These are phyloP conservation scores for Termitomyces heimii DNA, from an alignment of 768 basidiomycete genomes.

Conservation along the genomic window DNA sequence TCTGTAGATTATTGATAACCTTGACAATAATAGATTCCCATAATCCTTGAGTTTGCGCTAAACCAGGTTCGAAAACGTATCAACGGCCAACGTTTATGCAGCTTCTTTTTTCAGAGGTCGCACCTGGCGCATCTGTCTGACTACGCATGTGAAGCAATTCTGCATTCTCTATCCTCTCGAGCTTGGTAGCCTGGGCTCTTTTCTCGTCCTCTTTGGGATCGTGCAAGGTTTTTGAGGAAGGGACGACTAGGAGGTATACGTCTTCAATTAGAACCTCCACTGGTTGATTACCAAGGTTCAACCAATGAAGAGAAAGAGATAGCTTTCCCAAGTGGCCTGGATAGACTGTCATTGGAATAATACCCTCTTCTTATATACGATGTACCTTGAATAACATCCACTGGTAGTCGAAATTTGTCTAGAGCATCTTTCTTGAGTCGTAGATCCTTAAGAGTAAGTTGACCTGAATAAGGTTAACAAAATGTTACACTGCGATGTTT, in stretches of 20 bases:
- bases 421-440: conserved; percentile 89
- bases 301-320: conserved; percentile 83
- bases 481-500: background rate
- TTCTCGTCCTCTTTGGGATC: conserved; percentile 83
- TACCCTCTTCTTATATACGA: background rate
- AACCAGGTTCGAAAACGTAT: conserved; percentile 30
- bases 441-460: conserved; percentile 72
- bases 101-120: conserved; percentile 2
- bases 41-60: conserved; percentile 79
- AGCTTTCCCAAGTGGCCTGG: conserved; percentile 83
- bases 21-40: conserved; percentile 80
- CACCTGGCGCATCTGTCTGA: conserved; percentile 48
- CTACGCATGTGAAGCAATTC: conserved; percentile 72
- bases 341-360: background rate
- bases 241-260: conserved; percentile 89
- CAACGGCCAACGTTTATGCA: background rate
- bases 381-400: conserved; percentile 92
- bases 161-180: conserved; percentile 83
- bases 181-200: conserved; percentile 79
- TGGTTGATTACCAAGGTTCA: conserved; percentile 84
- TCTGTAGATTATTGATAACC: conserved; percentile 93
- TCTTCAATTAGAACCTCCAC: conserved; percentile 91
- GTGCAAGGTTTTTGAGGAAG: conserved; percentile 59
- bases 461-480: conserved; percentile 38
- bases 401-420: conserved; percentile 92